These are phyloP conservation scores for Anisodus acutangulus DNA, from an alignment of 257 asterid genomes.

Conservation along the genomic window DNA sequence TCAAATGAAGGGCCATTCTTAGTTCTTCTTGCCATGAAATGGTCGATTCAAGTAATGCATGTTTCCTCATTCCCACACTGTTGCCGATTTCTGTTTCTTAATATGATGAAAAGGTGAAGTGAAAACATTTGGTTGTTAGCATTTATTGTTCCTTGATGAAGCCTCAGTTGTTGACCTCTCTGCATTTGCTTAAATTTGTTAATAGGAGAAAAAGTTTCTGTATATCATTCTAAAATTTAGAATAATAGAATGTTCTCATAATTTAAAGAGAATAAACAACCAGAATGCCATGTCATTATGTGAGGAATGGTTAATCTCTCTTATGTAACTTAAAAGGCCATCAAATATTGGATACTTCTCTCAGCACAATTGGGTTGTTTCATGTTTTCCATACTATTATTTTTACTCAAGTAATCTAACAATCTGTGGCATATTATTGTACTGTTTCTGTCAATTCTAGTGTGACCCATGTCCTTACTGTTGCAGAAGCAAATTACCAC, in stretches of 20 bases:
- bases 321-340: constrained; percentile 16
- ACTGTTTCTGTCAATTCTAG: background rate
- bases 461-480: background rate
- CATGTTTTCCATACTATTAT: background rate
- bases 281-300: background rate
- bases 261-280: background rate
- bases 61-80: constrained; percentile 16
- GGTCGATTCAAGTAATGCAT: constrained; percentile 13
- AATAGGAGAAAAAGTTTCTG: constrained; percentile 1
- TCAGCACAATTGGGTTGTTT: constrained; percentile 16
- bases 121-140: background rate
- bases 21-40: constrained; percentile 2
- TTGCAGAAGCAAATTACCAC: constrained; percentile 16
- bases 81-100: background rate
- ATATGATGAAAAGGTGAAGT: constrained; percentile 10
- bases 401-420: background rate
- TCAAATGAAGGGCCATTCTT: constrained; percentile 24
- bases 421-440: background rate
- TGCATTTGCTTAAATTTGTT: constrained; percentile 18
- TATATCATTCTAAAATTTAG: constrained; percentile 9
- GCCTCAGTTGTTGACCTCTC: constrained; percentile 16
- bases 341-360: constrained; percentile 12
- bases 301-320: constrained; percentile 17
- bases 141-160: constrained; percentile 5
- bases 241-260: constrained; percentile 4